Base-by-base conservation (phyloP, 2,329 filamentous ascomycete species). In the Penicillium sp. region DNA sequence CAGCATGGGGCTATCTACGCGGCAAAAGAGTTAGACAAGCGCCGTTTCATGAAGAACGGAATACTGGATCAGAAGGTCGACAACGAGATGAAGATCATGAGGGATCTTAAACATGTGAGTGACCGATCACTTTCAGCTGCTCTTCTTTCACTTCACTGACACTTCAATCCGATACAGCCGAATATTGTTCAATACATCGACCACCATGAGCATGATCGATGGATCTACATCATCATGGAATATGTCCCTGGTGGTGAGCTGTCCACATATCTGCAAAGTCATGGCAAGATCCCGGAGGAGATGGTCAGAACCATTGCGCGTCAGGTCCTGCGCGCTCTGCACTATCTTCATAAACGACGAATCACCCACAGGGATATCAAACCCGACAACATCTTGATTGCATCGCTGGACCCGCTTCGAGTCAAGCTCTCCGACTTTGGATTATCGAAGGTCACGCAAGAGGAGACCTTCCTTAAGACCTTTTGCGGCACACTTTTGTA, bases 281-380 rank as follows among this genome's bases (percentile, higher is more conserved):
- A 79, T 19, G 79, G 80, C 1, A 67, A 74, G 1, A 77, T 97
- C 35, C 67, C 73, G 0, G 91, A 97, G 60, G 53, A 65, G 1
- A 72, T 83, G 51, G 84, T 81, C n/a, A 81, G 84, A 62, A 72
- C 72, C 4, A 86, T 96, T 64, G 80, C 89, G 11, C 63, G 67
- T 8, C 70, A 73, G 43, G 78, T 97, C 23, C 70, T 96, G 29
- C 79, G 84, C 52, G 91, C 91, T 2, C 71, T 98, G 36, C 81
- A 81, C 19, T 96, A 98, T 62, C 74, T 98, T 7, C 93, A 98
- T 64, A 73, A 76, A 37, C 84, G 86, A 56, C 88, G 85, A 59
- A 96, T 98, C 54, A 97, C 91, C 0, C 93, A 98, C 67, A 85
- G 93, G n/a, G 93, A 98, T 64, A 89, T 98, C 59, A 98, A 98